Base-by-base conservation (phyloP, 768 basidiomycete genomes). In the Lentinula sp. region DNA sequence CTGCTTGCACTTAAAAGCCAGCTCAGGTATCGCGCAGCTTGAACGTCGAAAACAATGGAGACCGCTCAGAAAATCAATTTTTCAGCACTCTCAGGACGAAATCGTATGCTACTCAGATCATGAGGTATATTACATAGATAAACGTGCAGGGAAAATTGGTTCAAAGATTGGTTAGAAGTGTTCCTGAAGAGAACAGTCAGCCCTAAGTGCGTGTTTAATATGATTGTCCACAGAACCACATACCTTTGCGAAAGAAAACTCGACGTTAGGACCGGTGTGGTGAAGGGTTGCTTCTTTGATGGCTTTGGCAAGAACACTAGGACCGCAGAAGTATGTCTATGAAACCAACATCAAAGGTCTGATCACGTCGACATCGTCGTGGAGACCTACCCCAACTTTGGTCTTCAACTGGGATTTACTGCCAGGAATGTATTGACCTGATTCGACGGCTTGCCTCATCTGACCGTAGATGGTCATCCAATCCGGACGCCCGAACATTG, bases 401-500 rank as follows among this genome's bases (percentile, higher is more conserved):
- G 89, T 93, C 75, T 85, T 91, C 59, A 94, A 74, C 66, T 91
- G 89, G 5, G 88, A 81, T 62, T 85, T 89, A 65, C 81, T 80
- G 40, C 92, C 91, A 16, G 90, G 85, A 46, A 95, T 76, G 71
- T 95, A 96, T 61, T 83, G 85, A 21, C 93, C 94, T 18, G 75
- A 72, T 71, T 95, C 91, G 67, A 98, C 91, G 3, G 88, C 88
- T 63, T 84, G 80, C 65, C 81, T 82, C 74, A 95, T 85, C 62
- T 82, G 81, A 21, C 78, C 74, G 72, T 92, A 96, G 70, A 97
- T 89, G 46, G 79, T 74, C 71, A 85, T 86, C 87, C 92, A 98
- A 71, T 96, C 86, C 18, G 95, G 95, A 39, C 95, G 87, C 15
- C 95, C 94, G 69, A 91, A 97, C 80, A 90, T 89, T 21, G 95